Conservation (phyloP, 2,329 filamentous ascomycete genomes). For the Tricladium varicosporioides region DNA sequence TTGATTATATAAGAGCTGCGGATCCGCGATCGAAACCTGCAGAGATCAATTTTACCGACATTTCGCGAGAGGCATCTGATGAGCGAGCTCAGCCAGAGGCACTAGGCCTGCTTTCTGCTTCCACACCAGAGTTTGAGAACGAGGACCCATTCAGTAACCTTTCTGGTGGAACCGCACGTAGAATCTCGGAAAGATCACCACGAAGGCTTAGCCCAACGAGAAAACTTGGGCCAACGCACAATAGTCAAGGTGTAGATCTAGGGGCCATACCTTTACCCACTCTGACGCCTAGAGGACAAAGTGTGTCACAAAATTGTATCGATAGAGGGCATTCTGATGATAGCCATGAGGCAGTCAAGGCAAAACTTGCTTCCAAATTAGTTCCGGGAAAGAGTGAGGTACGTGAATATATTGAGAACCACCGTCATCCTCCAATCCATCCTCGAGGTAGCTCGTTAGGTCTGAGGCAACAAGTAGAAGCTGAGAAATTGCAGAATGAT, state of each 20-base stretch:
- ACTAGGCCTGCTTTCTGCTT: neutral
- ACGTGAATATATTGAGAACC: conserved; percentile 23
- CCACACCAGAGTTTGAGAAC: conserved; percentile 7
- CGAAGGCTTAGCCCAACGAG: conserved; percentile 15
- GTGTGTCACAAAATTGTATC: conserved; percentile 8
- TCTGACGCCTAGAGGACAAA: conserved; percentile 12
- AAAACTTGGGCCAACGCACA: neutral
- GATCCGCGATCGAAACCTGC: conserved; percentile 20
- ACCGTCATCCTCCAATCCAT: conserved; percentile 20
- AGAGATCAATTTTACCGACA: conserved; percentile 12
- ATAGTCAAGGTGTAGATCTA: conserved; percentile 1
- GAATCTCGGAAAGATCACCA: conserved; percentile 20
- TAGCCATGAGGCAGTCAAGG: conserved; percentile 17
- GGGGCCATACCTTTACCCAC: conserved; percentile 14
- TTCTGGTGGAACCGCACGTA: conserved; percentile 1
- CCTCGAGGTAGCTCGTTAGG: conserved; percentile 23
- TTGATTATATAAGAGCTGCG: conserved; percentile 12
- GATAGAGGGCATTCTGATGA: conserved; percentile 19
- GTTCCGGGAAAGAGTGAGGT: conserved; percentile 25
- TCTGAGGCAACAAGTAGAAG: conserved; percentile 15
- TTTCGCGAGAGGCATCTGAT: conserved; percentile 11
- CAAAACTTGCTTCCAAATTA: conserved; percentile 19
- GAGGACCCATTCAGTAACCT: conserved; percentile 5
- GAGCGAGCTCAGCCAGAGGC: neutral
- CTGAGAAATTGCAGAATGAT: conserved; percentile 15